Percentiles rank a stretch among this genome's conserved stretches.
These are phyloP conservation scores for Fagopyrum homotropicum DNA, from an alignment of 148 eudicot genomes.

Conservation along the genomic window DNA sequence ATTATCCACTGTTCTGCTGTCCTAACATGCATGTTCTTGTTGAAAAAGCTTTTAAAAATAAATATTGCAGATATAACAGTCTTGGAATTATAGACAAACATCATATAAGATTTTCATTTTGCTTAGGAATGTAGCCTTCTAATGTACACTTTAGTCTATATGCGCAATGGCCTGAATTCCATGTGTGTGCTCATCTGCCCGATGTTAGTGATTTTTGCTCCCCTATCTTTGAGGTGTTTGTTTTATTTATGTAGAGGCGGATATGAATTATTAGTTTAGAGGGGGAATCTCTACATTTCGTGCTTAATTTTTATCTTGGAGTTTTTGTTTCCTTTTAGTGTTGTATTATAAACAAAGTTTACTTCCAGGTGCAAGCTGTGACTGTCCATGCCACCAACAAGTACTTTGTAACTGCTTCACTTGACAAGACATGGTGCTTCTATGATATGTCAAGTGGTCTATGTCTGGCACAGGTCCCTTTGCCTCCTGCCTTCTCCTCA, in stretches of 20 bases:
- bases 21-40: not conserved
- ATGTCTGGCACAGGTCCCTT: slow-evolving; percentile 81
- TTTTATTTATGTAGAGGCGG: not conserved
- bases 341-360: not conserved
- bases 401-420: slow-evolving; percentile 84
- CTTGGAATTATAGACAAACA: not conserved
- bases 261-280: not conserved
- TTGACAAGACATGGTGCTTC: slow-evolving; percentile 94
- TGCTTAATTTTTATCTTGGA: not conserved
- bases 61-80: not conserved
- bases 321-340: not conserved
- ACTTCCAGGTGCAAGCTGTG: slow-evolving; percentile 82
- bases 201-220: not conserved
- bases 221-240: not conserved
- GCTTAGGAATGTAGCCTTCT: not conserved
- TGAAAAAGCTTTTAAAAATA: not conserved
- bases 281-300: not conserved
- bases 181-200: not conserved
- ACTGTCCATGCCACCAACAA: slow-evolving; percentile 85
- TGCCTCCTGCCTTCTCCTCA: not conserved
- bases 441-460: slow-evolving; percentile 72
- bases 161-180: not conserved
- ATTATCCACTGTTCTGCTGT: not conserved
- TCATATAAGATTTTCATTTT: not conserved
- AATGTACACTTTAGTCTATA: not conserved